These are phyloP conservation scores for Fusarium haematococcum DNA, from an alignment of 2,329 filamentous ascomycete species.

Conservation along the genomic window DNA sequence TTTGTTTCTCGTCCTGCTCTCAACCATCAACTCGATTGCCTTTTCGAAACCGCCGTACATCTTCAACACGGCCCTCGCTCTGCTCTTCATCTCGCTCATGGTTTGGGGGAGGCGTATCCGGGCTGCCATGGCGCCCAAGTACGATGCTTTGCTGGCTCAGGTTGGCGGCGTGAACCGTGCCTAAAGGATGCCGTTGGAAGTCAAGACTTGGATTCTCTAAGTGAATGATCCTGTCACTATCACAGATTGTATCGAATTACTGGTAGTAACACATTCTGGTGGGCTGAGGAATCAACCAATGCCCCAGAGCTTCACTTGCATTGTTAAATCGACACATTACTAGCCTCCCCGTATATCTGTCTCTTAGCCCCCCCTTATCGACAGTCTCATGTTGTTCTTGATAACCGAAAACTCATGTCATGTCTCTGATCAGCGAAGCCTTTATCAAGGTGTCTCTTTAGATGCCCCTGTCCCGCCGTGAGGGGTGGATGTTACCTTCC, in stretches of 20 bases:
- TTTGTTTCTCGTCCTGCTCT: constrained; percentile 3
- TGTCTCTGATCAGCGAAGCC: not conserved
- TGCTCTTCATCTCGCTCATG: constrained; percentile 36
- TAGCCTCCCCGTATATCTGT: not conserved
- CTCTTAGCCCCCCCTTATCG: not conserved
- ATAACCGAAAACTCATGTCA: not conserved
- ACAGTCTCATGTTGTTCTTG: not conserved
- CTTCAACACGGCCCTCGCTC: constrained; percentile 34
- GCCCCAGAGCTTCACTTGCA: not conserved
- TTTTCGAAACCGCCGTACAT: constrained; percentile 48
- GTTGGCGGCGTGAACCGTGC: not conserved
- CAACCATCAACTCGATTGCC: constrained; percentile 45
- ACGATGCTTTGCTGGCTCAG: constrained; percentile 13
- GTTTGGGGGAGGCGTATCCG: constrained; percentile 43
- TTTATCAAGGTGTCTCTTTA: not conserved
- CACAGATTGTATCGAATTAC: not conserved
- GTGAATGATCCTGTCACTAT: not conserved
- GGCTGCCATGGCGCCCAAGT: not conserved
- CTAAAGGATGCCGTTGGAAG: not conserved
- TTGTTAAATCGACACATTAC: too few relatives aligned
- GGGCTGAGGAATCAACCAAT: not conserved
- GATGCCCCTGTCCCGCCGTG: not conserved
- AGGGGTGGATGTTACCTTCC: not conserved
- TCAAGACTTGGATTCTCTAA: not conserved
- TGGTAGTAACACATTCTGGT: too few relatives aligned